Conservation (phyloP, 225 moss, liverwort and hornwort species). For the Antitrichia curtipendula region DNA sequence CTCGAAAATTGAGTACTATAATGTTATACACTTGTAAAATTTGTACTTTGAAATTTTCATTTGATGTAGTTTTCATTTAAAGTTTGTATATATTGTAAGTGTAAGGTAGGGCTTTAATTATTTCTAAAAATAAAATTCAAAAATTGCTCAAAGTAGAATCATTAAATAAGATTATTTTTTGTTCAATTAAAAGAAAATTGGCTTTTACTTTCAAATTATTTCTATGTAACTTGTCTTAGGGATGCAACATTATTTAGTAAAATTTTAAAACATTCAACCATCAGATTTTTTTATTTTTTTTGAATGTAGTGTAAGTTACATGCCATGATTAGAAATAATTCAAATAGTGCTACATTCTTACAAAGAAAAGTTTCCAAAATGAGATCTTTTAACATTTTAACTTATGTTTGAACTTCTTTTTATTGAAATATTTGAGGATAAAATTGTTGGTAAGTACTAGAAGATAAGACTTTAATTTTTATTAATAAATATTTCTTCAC, state of each 20-base stretch:
- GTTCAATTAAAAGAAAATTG: too few relatives aligned
- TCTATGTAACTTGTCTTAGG: not conserved
- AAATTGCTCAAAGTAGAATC: not conserved
- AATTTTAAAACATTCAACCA: not conserved
- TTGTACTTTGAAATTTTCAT: not conserved
- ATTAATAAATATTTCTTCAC: not conserved
- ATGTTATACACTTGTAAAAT: too few relatives aligned
- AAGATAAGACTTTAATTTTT: not conserved
- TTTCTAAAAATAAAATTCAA: fast-evolving
- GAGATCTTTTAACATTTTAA: not conserved
- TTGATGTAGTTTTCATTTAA: not conserved
- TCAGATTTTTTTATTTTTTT: not conserved
- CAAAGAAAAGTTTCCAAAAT: not conserved
- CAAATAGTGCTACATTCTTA: too few relatives aligned
- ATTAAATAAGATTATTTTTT: not conserved
- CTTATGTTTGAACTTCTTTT: fast-evolving
- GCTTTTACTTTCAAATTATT: not conserved
- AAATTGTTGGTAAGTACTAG: fast-evolving
- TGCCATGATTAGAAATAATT: too few relatives aligned
- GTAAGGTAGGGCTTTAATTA: not conserved
- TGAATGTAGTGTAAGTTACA: not conserved
- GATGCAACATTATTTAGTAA: not conserved
- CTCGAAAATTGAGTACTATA: too few relatives aligned
- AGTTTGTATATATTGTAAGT: not conserved
- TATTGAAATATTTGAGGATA: not conserved